Evolutionary conservation across 495 filamentous ascomycete genomes (phyloP), one percentile per base, ranked within the genome.

Genomic region (Tuber melanosporum): DNA sequence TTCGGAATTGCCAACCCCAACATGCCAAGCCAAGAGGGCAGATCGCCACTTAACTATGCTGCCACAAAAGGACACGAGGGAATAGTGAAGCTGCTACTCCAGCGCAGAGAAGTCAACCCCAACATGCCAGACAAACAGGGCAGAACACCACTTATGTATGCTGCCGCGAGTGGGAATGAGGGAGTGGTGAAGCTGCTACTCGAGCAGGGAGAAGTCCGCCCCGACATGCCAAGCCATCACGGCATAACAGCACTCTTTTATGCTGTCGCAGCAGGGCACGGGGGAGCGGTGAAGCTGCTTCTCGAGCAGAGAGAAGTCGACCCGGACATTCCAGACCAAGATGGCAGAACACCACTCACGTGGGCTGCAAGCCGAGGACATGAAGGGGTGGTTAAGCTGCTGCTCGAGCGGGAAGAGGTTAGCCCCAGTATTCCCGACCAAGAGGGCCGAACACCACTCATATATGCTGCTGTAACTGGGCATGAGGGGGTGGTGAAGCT

Each of bases 391-490:
- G 81, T 83, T 43, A 70, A 72, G 62, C 72, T 83, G 17, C 73
- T 86, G 3, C 73, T 85, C 43, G 74, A 73, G n/a, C 75, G 72
- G n/a, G 70, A 74, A 42, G 80, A 75, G 22, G 75, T 80, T 22
- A 49, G 75, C 22, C 71, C 69, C 8, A 70, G 80, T 45, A 70
- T 70, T 43, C 80, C 69, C 62, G 79, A 85, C 22, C 4, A 43
- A 43, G 17, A 79, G 71, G 77, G 80, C 26, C 80, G 82, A 49
- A 86, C 83, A 9, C 83, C 86, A 49, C 82, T 88, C 66, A 84
- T 78, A 17, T 84, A 74, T 77, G 86, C 86, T 39, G 84, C 85
- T 39, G 78, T 74, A 70, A 77, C 76, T 32, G 86, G 85, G 14
- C 82, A 87, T 75, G 77, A 84, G 49, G 83, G 71, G 15, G 76